phyloP scores from a whole-genome alignment of 139 green algal genomes.

The Ettlia oleoabundans region DNA sequence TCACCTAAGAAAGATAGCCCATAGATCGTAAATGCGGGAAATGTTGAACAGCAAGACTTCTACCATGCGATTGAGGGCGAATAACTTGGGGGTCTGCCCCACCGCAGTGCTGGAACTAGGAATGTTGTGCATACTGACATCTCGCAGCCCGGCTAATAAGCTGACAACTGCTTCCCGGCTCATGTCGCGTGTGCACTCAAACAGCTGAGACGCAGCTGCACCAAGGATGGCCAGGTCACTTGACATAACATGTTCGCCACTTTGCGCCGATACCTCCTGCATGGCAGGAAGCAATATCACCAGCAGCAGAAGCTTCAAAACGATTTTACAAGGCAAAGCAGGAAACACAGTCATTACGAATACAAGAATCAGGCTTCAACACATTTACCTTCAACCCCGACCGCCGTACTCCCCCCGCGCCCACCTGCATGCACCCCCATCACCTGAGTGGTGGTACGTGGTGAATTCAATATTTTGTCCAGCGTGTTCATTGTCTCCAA shows the following conservation, averaged over 20 bases:
- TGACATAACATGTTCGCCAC: conserved; percentile 13
- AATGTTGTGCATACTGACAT: conserved; percentile 46
- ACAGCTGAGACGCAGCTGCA: conserved; percentile 68
- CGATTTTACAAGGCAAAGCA: too few species aligned
- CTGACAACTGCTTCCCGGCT: conserved; percentile 65
- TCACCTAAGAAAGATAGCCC: conserved; percentile 77
- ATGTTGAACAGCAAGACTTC: conserved; percentile 77
- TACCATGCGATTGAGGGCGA: conserved; percentile 76
- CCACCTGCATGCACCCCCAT: not conserved
- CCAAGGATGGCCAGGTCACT: conserved; percentile 67
- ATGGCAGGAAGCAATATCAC: not conserved
- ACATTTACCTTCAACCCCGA: too few species aligned
- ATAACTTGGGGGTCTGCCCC: conserved; percentile 53
- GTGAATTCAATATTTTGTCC: conserved; percentile 75
- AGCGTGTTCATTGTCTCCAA: conserved; percentile 77
- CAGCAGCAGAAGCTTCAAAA: not conserved
- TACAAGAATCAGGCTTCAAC: too few species aligned
- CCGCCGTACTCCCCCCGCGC: too few species aligned
- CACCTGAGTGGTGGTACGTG: conserved; percentile 73
- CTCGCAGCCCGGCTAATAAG: conserved; percentile 57
- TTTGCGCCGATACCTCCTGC: conserved; percentile 51
- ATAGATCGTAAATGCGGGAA: conserved; percentile 73
- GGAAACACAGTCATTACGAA: not conserved
- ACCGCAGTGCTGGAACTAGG: not conserved
- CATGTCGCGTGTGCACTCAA: conserved; percentile 70